Evolutionary conservation across 148 eudicot species (phyloP).

Genomic region (Gaultheria prostrata): DNA sequence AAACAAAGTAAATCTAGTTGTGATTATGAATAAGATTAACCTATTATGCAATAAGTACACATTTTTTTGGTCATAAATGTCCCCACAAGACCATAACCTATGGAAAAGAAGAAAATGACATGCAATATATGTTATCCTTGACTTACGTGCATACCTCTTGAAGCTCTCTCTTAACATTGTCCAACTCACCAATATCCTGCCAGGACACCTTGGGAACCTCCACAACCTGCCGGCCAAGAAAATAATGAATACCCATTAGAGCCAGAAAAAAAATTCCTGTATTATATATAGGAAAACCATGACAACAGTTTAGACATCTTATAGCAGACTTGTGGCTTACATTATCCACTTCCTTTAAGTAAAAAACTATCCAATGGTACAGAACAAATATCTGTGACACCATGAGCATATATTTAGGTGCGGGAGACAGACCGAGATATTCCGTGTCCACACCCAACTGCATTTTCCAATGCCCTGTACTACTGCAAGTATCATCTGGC

Average conservation of each 20-base stretch:
- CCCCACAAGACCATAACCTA: no score
- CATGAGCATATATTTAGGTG: not conserved
- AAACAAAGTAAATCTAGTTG: not conserved
- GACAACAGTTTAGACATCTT: not conserved
- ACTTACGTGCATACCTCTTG: constrained; percentile 30
- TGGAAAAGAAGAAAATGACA: no score
- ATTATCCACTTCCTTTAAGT: no score
- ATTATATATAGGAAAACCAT: not conserved
- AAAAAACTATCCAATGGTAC: not conserved
- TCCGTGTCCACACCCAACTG: not conserved
- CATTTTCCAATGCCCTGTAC: not conserved
- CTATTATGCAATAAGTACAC: not conserved
- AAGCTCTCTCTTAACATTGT: constrained; percentile 19
- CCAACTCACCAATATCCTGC: constrained; percentile 41
- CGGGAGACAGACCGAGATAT: not conserved
- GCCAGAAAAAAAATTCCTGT: not conserved
- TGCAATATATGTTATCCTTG: no score
- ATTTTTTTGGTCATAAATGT: no score
- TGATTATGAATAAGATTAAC: not conserved
- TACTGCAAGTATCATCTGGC: not conserved
- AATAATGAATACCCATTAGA: not conserved
- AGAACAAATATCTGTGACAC: not conserved
- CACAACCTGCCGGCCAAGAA: constrained; percentile 27
- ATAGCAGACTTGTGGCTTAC: not conserved
- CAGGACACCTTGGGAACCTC: constrained; percentile 41